Conservation (phyloP, 1,284 basidiomycete genomes). For the Puccinia sorghi region DNA sequence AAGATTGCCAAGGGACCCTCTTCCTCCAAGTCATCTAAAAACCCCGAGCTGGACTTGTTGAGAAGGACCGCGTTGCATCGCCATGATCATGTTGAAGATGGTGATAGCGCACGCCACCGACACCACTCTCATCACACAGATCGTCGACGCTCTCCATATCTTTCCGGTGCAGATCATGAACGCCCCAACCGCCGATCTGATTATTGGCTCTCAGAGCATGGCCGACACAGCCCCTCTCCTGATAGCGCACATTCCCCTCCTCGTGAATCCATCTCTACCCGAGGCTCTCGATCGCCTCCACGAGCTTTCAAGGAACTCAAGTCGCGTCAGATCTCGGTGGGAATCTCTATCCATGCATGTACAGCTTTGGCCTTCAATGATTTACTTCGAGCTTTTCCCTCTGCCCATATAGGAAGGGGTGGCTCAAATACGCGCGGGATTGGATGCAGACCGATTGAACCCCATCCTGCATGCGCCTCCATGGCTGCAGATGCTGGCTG, state of each 20-base stretch:
- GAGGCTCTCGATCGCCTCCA: not conserved
- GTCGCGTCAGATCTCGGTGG: no score
- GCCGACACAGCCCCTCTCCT: conserved; percentile 9
- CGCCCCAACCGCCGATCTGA: not conserved
- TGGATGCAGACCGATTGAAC: no score
- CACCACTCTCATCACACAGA: conserved; percentile 3
- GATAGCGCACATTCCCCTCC: conserved; percentile 4
- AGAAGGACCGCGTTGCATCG: not conserved
- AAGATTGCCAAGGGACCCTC: not conserved
- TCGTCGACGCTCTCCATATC: not conserved
- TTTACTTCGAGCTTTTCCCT: no score
- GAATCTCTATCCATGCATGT: no score
- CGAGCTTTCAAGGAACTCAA: not conserved
- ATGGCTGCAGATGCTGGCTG: conserved; percentile 10
- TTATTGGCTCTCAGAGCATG: no score
- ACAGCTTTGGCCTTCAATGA: not conserved
- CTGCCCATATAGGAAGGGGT: no score
- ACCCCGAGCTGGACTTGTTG: not conserved
- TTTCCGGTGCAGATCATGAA: not conserved
- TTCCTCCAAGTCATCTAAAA: not conserved
- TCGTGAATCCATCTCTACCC: not conserved
- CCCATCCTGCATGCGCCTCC: conserved; percentile 1
- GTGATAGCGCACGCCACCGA: conserved; percentile 10
- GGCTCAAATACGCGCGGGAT: no score
- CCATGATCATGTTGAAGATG: not conserved